Conservation (phyloP, 2,329 filamentous ascomycete genomes). For the Byssochlamys sp. region DNA sequence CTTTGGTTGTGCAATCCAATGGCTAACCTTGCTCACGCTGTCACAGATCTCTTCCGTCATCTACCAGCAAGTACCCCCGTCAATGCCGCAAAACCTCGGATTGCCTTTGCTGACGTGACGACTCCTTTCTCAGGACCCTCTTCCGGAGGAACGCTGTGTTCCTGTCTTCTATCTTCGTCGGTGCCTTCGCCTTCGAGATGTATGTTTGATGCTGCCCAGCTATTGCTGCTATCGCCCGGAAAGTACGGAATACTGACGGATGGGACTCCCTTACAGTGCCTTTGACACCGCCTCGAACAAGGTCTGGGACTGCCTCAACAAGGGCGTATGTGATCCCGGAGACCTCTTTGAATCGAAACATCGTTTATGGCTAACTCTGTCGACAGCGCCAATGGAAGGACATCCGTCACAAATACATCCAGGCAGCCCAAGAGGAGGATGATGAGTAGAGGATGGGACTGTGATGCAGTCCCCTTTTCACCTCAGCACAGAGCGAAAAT, state of each 20-base stretch:
- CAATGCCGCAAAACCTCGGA: constrained; percentile 1
- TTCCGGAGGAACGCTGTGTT: constrained; percentile 83
- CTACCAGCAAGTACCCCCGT: constrained; percentile 48
- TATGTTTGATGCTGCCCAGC: constrained; percentile 42
- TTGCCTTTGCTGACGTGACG: constrained; percentile 10
- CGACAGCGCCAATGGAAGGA: constrained; percentile 97
- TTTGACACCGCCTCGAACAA: constrained; percentile 75
- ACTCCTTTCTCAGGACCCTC: constrained; percentile 52
- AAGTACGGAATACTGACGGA: constrained; percentile 2
- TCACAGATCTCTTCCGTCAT: constrained; percentile 44
- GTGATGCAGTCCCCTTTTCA: not conserved
- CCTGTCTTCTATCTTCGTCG: constrained; percentile 73
- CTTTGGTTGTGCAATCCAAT: constrained; percentile 13
- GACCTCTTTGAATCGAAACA: not conserved
- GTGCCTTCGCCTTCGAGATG: constrained; percentile 89
- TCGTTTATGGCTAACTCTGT: constrained; percentile 5
- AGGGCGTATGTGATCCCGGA: constrained; percentile 62
- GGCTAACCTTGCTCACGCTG: constrained; percentile 18
- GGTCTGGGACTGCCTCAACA: constrained; percentile 85
- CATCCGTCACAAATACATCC: constrained; percentile 80
- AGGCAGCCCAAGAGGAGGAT: constrained; percentile 59
- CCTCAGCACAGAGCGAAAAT: not conserved
- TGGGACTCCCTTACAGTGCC: constrained; percentile 46
- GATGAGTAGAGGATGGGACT: constrained; percentile 23
- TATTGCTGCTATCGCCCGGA: not conserved